Evolutionary conservation across 192 early-diverging fungal genomes (phyloP).

Genomic region (Cladochytrium replicatum): DNA sequence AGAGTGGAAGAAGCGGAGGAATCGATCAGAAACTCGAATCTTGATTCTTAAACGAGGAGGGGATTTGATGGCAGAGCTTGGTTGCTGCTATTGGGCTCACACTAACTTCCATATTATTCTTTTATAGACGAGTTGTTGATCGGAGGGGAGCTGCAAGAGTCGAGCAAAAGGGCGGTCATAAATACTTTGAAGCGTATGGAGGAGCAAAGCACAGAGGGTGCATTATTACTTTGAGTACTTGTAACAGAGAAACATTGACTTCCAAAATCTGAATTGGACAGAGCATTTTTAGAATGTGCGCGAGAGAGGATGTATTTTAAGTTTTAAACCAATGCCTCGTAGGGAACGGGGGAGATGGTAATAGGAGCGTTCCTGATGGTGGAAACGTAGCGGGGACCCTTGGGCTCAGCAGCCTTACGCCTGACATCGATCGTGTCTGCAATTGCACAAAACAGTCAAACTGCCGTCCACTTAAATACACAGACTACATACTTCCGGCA

Average conservation of each 20-base stretch:
- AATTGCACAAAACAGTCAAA: not conserved
- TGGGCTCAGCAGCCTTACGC: constrained; percentile 83
- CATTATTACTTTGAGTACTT: too few species aligned
- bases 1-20: not conserved
- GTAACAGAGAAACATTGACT: too few species aligned
- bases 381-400: constrained; percentile 78
- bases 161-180: constrained; percentile 65
- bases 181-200: constrained; percentile 44
- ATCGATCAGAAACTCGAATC: not conserved
- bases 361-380: constrained; percentile 79
- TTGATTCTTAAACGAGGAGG: too few species aligned
- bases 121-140: constrained; percentile 68
- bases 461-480: constrained; percentile 8
- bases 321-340: constrained; percentile 69
- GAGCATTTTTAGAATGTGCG: too few species aligned
- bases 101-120: too few species aligned
- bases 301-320: constrained; percentile 4
- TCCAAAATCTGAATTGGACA: too few species aligned
- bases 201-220: too few species aligned
- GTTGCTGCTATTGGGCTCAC: too few species aligned
- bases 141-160: constrained; percentile 78
- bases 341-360: constrained; percentile 92
- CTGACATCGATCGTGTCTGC: constrained; percentile 65
- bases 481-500: constrained; percentile 44
- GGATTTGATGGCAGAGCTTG: too few species aligned